Evolutionary conservation across 345 rosid genomes (phyloP), one percentile per base, ranked within the genome.

Genomic region (Citrus trifoliata): DNA sequence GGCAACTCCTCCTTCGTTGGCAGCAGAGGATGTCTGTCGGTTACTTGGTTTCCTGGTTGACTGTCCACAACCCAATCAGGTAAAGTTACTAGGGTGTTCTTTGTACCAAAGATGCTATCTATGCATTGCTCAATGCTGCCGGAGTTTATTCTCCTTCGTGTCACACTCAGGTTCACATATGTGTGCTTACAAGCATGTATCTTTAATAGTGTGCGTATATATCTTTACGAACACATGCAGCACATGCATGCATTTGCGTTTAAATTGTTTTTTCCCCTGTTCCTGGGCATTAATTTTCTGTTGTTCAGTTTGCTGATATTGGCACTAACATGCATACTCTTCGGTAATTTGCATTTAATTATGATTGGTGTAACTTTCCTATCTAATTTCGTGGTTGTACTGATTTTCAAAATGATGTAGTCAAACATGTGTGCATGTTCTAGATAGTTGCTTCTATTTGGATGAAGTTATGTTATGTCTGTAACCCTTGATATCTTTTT

Each of bases 51-150:
- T 97, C 87, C 83, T 94, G 85, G 92, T 92, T 76, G 99, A 97
- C 82, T 94, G 99, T 79, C 98, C 98, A 80, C 99, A 97, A 79
- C 94, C 93, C 78, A 94, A 94, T 87, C 99, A 92, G 98, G 99
- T 94, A 84, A 79, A 63, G 24, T 73, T 56, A 67, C 19, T 56
- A 10, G 25, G 51, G 32, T 71, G 3, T 53, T 51, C 46, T 27
- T 55, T 73, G 33, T 37, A 59, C 25, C 21, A 24, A 32, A 25
- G 40, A 37, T 73, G 37, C 40, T 59, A 40, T 73, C n/a, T 48
- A 25, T 22, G 21, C 22, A 21, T 21, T 14, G 69, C 42, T 22
- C 10, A 58, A 48, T 19, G 51, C 67, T 56, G 13, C 18, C 46
- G 4, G 19, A 37, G 42, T 22, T 24, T 60, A 24, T 73, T 18